phyloP scores from a whole-genome alignment of 352 stramenopile genomes.

The Phytophthora pistaciae region DNA sequence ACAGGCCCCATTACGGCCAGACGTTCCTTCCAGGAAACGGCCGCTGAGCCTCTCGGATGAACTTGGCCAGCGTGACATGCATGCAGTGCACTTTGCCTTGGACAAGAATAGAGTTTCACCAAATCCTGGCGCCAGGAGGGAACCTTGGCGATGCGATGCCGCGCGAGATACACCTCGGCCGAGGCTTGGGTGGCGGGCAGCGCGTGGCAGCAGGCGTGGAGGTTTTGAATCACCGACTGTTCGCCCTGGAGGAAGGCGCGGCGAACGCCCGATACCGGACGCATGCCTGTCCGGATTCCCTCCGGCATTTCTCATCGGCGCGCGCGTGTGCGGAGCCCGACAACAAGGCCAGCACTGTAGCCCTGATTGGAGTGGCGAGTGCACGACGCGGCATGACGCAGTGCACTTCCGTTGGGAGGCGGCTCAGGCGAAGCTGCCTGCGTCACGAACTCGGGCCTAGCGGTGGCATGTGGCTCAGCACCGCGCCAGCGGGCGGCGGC shows the following conservation, averaged over 20 bases:
- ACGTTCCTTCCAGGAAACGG: conserved; percentile 35
- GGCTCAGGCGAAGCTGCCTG: background rate
- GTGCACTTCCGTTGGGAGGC: conserved; percentile 5
- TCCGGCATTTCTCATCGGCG: conserved; percentile 22
- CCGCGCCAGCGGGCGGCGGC: background rate
- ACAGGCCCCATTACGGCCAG: conserved; percentile 12
- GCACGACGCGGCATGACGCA: conserved; percentile 20
- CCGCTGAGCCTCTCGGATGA: conserved; percentile 5
- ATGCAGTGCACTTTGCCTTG: conserved; percentile 15
- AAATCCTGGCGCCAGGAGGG: conserved; percentile 22
- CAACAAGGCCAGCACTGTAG: background rate
- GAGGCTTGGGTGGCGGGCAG: conserved; percentile 9
- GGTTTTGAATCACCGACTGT: conserved; percentile 21
- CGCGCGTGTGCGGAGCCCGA: background rate
- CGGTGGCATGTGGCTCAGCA: background rate
- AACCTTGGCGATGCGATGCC: conserved; percentile 18
- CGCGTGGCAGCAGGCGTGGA: conserved; percentile 16
- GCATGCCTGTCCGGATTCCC: conserved; percentile 15
- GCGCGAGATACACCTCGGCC: conserved; percentile 9
- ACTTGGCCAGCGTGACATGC: conserved; percentile 18
- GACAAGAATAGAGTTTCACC: conserved; percentile 25
- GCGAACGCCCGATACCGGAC: conserved; percentile 24
- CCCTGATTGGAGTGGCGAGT: conserved; percentile 20
- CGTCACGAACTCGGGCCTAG: background rate
- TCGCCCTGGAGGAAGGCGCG: conserved; percentile 18